These are phyloP conservation scores for Lactarius sp. DNA, from an alignment of 768 basidiomycete species.

Conservation along the genomic window DNA sequence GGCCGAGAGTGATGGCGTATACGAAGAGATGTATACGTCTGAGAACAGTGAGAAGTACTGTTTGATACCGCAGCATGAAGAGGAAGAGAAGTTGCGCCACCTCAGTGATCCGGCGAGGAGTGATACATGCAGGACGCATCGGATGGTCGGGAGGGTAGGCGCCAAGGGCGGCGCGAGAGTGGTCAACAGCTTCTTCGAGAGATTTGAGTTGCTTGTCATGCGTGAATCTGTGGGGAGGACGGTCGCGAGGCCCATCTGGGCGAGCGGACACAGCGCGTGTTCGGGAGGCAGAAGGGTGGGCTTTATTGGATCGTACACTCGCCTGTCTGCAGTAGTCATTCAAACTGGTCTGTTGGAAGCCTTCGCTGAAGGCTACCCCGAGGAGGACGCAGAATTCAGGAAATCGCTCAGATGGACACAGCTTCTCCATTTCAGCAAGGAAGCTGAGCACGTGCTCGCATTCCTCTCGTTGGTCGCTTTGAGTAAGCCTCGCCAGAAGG, in stretches of 20 bases:
- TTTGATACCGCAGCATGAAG: slow-evolving; percentile 6
- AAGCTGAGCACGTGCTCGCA: neutral
- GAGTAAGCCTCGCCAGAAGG: neutral
- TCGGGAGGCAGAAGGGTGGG: neutral
- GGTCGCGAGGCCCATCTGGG: neutral
- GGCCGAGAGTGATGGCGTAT: slow-evolving; percentile 15
- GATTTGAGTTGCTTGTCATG: neutral
- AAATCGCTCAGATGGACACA: neutral
- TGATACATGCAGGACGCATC: slow-evolving; percentile 3
- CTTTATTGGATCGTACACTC: neutral
- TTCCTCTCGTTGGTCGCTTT: neutral
- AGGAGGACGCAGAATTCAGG: neutral
- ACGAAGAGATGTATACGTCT: slow-evolving; percentile 13
- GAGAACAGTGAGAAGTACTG: slow-evolving; percentile 3
- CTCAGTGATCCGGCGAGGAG: neutral
- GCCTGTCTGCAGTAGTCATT: slow-evolving; percentile 1
- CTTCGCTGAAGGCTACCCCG: neutral
- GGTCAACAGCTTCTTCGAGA: slow-evolving; percentile 8
- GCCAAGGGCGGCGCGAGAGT: neutral
- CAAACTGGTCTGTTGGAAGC: slow-evolving; percentile 10
- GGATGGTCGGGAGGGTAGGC: slow-evolving; percentile 1
- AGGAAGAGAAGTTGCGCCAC: slow-evolving; percentile 12
- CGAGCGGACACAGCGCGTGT: neutral
- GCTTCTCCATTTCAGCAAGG: neutral
- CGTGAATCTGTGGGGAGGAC: slow-evolving; percentile 1